Evolutionary conservation across 208 protist species (phyloP), one percentile per base, ranked within the genome.

Genomic region (Angomonas desouzai): DNA sequence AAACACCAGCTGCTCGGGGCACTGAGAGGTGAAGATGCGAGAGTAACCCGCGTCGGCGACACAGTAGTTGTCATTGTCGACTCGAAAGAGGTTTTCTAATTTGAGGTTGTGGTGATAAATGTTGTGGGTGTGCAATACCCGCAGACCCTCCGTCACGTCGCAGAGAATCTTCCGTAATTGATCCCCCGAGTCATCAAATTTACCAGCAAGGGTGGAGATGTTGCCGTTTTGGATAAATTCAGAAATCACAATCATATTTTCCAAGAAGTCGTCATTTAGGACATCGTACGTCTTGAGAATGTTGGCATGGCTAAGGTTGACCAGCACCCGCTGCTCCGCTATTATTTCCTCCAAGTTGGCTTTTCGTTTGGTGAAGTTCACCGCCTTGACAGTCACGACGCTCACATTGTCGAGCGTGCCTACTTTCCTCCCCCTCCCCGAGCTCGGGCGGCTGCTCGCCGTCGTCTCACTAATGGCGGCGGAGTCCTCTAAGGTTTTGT

Each of bases 81-180:
- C 85, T 23, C 86, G 70, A 28, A 94, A 70, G 10, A 94, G 75
- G 57, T 94, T 94, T 34, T 89, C 81, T 4, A 87, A 69, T 66
- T 91, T 91, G 33, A 94, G 49, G 38, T 94, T 92, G 58, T 91
- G 76, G 70, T 94, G 88, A 43, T 85, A 89, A 20, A 94, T 76
- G 13, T 81, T 66, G 70, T 85, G 74, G 4, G 81, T 85, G 68
- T 94, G 85, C 40, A 94, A 59, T 40, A 86, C 62, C 56, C 77
- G 80, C 13, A 94, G 72, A 32, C 77, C 88, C 13, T 81, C 57
- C 2, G 64, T 81, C 11, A 94, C 68, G 58, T 91, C 85, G 16
- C 40, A 64, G 9, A 91, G 49, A 28, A 92, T 81, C 27, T 59
- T 63, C 29, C 72, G 62, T 53, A 92, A 66, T 57, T 76, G 72